These are phyloP conservation scores for Prunus kanzakura DNA, from an alignment of 306 rosid species.

Conservation along the genomic window DNA sequence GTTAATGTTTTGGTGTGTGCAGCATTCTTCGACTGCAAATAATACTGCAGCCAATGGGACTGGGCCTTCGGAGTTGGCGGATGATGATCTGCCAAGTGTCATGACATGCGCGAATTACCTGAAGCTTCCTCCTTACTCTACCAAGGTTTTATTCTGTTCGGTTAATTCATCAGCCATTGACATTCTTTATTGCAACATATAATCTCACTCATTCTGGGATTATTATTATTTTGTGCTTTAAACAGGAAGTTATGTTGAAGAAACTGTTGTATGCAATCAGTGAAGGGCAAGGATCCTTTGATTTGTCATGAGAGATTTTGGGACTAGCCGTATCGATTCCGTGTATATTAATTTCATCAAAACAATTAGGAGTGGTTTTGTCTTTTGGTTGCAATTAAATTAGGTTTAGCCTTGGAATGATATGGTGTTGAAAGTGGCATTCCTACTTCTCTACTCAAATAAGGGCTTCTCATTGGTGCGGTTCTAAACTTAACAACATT, in stretches of 20 bases:
- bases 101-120: constrained; percentile 99
- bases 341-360: constrained; percentile 54
- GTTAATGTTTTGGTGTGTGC: constrained; percentile 29
- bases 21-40: constrained; percentile 70
- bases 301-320: constrained; percentile 88
- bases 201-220: neutral
- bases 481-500: constrained; percentile 31
- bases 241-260: constrained; percentile 94
- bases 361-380: constrained; percentile 35
- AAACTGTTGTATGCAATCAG: constrained; percentile 92
- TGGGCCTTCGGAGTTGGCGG: constrained; percentile 79
- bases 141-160: constrained; percentile 55
- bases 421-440: constrained; percentile 47
- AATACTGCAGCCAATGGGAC: constrained; percentile 68
- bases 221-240: neutral
- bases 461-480: constrained; percentile 41
- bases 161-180: neutral
- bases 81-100: constrained; percentile 97
- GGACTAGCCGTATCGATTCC: constrained; percentile 42
- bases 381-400: constrained; percentile 14
- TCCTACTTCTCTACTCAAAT: constrained; percentile 42
- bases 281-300: constrained; percentile 99
- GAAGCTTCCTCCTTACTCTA: constrained; percentile 98
- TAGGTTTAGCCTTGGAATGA: constrained; percentile 25
- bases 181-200: neutral